Evolutionary conservation across 768 basidiomycete genomes (phyloP).

Genomic region (Saitozyma podzolica): DNA sequence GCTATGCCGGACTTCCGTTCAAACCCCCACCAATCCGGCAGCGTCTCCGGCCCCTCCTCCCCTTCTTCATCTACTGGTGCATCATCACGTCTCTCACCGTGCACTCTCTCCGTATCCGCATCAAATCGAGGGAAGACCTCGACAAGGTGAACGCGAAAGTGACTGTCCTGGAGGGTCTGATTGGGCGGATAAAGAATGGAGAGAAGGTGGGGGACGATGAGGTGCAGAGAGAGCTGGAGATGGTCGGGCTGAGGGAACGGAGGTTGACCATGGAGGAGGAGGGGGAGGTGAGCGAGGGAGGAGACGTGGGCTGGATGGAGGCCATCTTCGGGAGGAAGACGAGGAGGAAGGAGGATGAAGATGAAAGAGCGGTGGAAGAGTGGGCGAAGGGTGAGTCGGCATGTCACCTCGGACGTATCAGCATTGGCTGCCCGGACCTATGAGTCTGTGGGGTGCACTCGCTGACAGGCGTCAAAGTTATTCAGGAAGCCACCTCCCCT

Average conservation of each 20-base stretch:
- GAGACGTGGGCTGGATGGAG: constrained; percentile 47
- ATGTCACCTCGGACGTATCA: not conserved
- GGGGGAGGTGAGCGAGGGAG: constrained; percentile 19
- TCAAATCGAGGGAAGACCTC: constrained; percentile 27
- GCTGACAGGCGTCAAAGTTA: not conserved
- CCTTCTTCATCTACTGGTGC: constrained; percentile 49
- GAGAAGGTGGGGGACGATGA: constrained; percentile 28
- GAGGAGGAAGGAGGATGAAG: constrained; percentile 20
- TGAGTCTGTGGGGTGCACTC: not conserved
- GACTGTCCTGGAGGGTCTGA: constrained; percentile 43
- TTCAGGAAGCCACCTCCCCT: constrained; percentile 2
- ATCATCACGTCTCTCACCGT: constrained; percentile 47
- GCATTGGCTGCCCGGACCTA: not conserved
- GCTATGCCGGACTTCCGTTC: constrained; percentile 12
- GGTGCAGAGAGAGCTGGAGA: constrained; percentile 48
- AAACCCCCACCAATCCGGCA: constrained; percentile 46
- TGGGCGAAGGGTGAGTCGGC: constrained; percentile 28
- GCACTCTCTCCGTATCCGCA: constrained; percentile 37
- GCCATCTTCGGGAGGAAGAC: constrained; percentile 51
- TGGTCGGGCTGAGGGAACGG: constrained; percentile 52
- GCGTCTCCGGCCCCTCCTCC: constrained; percentile 44
- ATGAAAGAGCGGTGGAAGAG: constrained; percentile 26
- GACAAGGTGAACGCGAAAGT: constrained; percentile 42
- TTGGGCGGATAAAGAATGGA: constrained; percentile 25
- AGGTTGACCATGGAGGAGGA: constrained; percentile 20